Evolutionary conservation across 495 filamentous ascomycete genomes (phyloP), one percentile per base, ranked within the genome.

Genomic region (Halenospora varia): DNA sequence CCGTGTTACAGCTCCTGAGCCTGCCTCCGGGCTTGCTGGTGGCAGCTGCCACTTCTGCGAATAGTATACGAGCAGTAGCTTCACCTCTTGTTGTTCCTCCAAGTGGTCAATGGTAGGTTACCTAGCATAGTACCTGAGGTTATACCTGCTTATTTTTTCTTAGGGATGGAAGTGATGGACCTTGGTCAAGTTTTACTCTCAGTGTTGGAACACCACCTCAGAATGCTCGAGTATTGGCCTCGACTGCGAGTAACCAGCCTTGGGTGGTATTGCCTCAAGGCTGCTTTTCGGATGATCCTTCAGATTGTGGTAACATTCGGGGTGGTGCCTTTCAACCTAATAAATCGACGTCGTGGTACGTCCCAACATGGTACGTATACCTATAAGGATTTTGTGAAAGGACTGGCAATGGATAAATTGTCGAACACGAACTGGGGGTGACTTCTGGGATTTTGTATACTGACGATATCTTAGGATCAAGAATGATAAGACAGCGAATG

Each of bases 111-210:
- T 40, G 25, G 50, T 53, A 52, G 15, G 49, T 52, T 40, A 9
- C 35, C 44, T 47, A 47, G 8, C 44, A 13, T 47, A 8, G 9
- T 19, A 8, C 19, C 10, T 9, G 15, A 15, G 35, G 15, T 47
- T 47, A 9, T 10, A 13, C 18, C 8, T 8, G 19, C 44, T 10
- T 6, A 47, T 47, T 10, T 47, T 8, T 6, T 52, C 26, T 56
- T 40, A 82, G 77, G 71, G 77, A 80, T 35, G 80, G 80, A 13
- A 73, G 73, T 61, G 80, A 83, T 65, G 80, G 81, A 17, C 64
- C 66, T 10, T 83, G 80, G 81, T 77, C 73, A 26, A 74, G 77
- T 3, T 81, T 82, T 58, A 67, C 66, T 41, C 51, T 83, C 20
- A 64, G 68, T 17, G 68, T 82, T 10, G 81, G 81, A 46, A 73